Conservation (phyloP, 1,139 yeast genomes). For the Pichia sp. region DNA sequence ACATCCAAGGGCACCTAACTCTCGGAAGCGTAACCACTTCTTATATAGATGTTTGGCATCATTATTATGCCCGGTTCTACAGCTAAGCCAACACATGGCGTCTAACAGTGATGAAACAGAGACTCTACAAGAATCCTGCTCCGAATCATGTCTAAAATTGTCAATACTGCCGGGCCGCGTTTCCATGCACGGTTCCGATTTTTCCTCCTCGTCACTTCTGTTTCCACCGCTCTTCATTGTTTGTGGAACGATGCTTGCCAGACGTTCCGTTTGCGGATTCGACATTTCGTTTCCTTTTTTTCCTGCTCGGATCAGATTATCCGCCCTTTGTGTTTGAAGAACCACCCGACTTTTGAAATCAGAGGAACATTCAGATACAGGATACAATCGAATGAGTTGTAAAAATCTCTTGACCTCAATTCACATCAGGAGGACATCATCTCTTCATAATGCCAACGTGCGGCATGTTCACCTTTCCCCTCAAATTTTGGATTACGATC, state of each 20-base stretch:
- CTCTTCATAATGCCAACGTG: not conserved
- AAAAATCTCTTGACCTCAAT: not conserved
- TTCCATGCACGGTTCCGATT: constrained; percentile 3
- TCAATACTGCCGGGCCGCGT: not conserved
- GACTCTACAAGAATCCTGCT: not conserved
- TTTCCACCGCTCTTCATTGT: not conserved
- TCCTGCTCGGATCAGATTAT: not conserved
- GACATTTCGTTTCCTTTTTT: not conserved
- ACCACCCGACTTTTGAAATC: too few species aligned
- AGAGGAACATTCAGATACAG: not conserved
- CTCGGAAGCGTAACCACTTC: not conserved
- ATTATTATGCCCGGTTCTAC: not conserved
- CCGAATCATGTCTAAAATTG: not conserved
- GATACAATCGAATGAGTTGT: not conserved
- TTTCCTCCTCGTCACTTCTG: constrained; percentile 8
- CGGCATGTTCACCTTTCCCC: not conserved
- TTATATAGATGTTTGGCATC: not conserved
- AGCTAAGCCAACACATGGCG: not conserved
- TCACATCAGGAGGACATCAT: not conserved
- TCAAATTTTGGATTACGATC: constrained; percentile 20
- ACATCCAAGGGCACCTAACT: too few species aligned
- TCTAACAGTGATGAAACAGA: not conserved
- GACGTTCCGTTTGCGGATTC: not conserved
- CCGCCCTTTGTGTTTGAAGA: not conserved
- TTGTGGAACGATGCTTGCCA: not conserved